phyloP scores from a whole-genome alignment of 768 basidiomycete species.

The Cyclocybe aegerita region DNA sequence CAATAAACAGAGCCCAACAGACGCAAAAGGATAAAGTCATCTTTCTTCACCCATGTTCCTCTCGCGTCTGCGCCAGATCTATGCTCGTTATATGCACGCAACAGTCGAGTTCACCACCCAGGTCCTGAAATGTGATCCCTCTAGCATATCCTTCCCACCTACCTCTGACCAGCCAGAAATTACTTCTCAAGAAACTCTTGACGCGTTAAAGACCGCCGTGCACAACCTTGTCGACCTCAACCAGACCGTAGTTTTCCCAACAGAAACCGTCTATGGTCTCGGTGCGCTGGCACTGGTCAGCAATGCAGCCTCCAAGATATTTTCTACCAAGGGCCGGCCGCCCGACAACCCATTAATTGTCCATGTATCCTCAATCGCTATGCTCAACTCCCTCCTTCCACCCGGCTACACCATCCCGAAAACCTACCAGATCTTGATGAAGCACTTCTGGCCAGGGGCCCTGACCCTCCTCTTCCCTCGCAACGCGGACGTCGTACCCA shows the following conservation, averaged over 20 bases:
- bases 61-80: slow-evolving; percentile 30
- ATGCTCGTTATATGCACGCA: slow-evolving; percentile 21
- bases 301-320: slow-evolving; percentile 71
- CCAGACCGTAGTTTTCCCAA: slow-evolving; percentile 84
- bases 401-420: slow-evolving; percentile 55
- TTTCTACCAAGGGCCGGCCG: slow-evolving; percentile 87
- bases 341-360: slow-evolving; percentile 97
- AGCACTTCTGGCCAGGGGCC: slow-evolving; percentile 93
- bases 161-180: slow-evolving; percentile 47
- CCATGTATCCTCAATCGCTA: slow-evolving; percentile 82
- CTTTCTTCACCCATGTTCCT: slow-evolving; percentile 23
- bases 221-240: slow-evolving; percentile 46
- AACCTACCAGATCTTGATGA: slow-evolving; percentile 74
- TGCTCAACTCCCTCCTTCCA: slow-evolving; percentile 81
- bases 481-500: slow-evolving; percentile 57
- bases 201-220: slow-evolving; percentile 56
- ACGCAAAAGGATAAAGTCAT: slow-evolving; percentile 12
- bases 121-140: slow-evolving; percentile 63
- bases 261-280: slow-evolving; percentile 98
- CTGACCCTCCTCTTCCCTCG: slow-evolving; percentile 90
- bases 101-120: slow-evolving; percentile 27
- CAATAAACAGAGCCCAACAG: slow-evolving; percentile 19
- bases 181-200: slow-evolving; percentile 46
- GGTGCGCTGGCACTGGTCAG: slow-evolving; percentile 78
- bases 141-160: slow-evolving; percentile 55